These are phyloP conservation scores for Begonia loranthoides DNA, from an alignment of 306 rosid species.

Conservation along the genomic window DNA sequence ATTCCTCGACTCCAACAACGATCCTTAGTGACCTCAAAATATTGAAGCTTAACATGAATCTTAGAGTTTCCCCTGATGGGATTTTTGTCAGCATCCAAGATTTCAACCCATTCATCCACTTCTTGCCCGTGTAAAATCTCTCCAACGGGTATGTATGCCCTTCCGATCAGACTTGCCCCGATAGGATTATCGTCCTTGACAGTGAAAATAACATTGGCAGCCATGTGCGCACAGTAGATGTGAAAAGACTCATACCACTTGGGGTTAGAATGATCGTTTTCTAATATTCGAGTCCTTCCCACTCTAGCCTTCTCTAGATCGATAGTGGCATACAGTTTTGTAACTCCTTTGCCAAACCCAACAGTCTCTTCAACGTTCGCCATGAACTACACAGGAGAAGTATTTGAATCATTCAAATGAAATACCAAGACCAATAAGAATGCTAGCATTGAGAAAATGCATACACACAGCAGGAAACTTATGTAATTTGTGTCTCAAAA, in stretches of 20 bases:
- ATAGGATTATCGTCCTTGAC: slow-evolving; percentile 65
- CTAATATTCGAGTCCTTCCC: slow-evolving; percentile 56
- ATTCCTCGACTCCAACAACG: slow-evolving; percentile 43
- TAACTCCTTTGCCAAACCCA: slow-evolving; percentile 53
- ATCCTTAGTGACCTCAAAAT: slow-evolving; percentile 44
- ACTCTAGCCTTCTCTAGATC: slow-evolving; percentile 79
- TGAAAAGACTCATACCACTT: slow-evolving; percentile 63
- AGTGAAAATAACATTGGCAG: slow-evolving; percentile 46
- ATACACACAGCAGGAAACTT: too few species aligned
- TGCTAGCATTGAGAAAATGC: too few species aligned
- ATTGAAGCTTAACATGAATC: slow-evolving; percentile 60
- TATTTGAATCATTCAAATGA: slow-evolving; percentile 4
- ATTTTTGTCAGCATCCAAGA: slow-evolving; percentile 35
- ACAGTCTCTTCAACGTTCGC: slow-evolving; percentile 43
- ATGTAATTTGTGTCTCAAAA: neutral
- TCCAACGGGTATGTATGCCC: slow-evolving; percentile 53
- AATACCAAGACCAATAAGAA: too few species aligned
- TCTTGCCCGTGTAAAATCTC: slow-evolving; percentile 47
- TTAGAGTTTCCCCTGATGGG: slow-evolving; percentile 39
- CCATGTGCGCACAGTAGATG: slow-evolving; percentile 56
- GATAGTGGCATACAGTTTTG: slow-evolving; percentile 51
- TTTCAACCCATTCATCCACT: slow-evolving; percentile 50
- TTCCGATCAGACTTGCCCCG: slow-evolving; percentile 67
- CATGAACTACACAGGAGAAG: slow-evolving; percentile 24
- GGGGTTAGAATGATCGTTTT: slow-evolving; percentile 43